phyloP scores from a whole-genome alignment of 768 basidiomycete species.

The Hortiboletus campestris region DNA sequence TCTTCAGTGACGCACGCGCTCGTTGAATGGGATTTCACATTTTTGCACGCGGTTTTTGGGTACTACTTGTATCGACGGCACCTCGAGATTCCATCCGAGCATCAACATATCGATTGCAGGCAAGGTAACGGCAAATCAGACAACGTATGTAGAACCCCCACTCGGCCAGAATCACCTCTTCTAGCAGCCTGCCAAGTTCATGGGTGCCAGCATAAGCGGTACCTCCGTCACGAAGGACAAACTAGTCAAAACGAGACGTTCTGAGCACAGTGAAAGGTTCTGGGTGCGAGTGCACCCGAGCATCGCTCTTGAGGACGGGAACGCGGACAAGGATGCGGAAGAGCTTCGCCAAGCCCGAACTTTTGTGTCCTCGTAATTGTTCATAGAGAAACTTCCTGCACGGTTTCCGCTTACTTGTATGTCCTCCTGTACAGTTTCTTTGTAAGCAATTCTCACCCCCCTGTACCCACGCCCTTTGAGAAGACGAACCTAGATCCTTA shows the following conservation, averaged over 20 bases:
- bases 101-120: background rate
- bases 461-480: no score
- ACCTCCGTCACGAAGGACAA: conserved; percentile 51
- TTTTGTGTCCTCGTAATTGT: conserved; percentile 86
- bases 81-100: background rate
- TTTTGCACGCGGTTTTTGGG: background rate
- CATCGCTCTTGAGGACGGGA: conserved; percentile 81
- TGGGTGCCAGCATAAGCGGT: conserved; percentile 73
- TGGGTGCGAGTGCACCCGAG: conserved; percentile 35
- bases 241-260: conserved; percentile 45
- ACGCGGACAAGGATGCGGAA: conserved; percentile 91
- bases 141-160: conserved; percentile 35
- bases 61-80: background rate
- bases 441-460: conserved; percentile 41
- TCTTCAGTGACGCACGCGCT: no score
- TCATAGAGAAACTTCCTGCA: conserved; percentile 34
- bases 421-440: conserved; percentile 33
- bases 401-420: conserved; percentile 14
- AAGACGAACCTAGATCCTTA: no score
- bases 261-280: conserved; percentile 34
- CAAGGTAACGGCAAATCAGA: background rate
- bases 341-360: conserved; percentile 85
- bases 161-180: conserved; percentile 33
- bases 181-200: conserved; percentile 45
- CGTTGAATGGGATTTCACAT: background rate